Conservation (phyloP, 495 filamentous ascomycete genomes). For the Aspergillus ostianus region DNA sequence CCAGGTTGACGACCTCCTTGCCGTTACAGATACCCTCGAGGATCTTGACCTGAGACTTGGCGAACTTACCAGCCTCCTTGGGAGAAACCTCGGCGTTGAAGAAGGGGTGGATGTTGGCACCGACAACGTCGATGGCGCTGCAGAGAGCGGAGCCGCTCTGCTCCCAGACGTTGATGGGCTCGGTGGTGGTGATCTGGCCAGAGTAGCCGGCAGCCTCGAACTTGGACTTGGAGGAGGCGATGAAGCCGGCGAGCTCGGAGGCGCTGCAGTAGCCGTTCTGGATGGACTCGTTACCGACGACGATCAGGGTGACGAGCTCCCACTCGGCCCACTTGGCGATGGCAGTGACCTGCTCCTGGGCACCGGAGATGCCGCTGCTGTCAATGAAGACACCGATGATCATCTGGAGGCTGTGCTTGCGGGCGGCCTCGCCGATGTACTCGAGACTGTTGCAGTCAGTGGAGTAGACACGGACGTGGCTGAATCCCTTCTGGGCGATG, state of each 20-base stretch:
- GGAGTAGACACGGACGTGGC: conserved; percentile 81
- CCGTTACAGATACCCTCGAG: conserved; percentile 64
- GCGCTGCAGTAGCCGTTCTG: conserved; percentile 65
- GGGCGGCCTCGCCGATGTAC: conserved; percentile 66
- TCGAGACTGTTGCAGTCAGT: conserved; percentile 83
- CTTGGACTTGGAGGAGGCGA: conserved; percentile 50
- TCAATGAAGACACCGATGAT: conserved; percentile 86
- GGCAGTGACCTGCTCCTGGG: conserved; percentile 65
- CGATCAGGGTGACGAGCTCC: conserved; percentile 72
- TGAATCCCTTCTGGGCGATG: conserved; percentile 75
- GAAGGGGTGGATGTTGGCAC: conserved; percentile 88
- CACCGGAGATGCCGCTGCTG: conserved; percentile 55
- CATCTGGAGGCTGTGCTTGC: conserved; percentile 63
- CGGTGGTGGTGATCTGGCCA: conserved; percentile 78
- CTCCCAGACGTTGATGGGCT: conserved; percentile 72
- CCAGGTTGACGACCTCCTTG: conserved; percentile 70
- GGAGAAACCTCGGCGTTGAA: conserved; percentile 72
- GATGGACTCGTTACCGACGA: conserved; percentile 88
- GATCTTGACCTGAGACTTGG: conserved; percentile 60
- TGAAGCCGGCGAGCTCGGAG: conserved; percentile 63
- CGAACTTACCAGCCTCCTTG: conserved; percentile 69
- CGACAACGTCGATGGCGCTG: conserved; percentile 69
- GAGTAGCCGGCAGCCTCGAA: conserved; percentile 64
- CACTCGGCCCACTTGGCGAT: conserved; percentile 74
- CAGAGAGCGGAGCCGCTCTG: conserved; percentile 61